Base-by-base conservation (phyloP, 1,284 basidiomycete species). In the Flammula alnicola region DNA sequence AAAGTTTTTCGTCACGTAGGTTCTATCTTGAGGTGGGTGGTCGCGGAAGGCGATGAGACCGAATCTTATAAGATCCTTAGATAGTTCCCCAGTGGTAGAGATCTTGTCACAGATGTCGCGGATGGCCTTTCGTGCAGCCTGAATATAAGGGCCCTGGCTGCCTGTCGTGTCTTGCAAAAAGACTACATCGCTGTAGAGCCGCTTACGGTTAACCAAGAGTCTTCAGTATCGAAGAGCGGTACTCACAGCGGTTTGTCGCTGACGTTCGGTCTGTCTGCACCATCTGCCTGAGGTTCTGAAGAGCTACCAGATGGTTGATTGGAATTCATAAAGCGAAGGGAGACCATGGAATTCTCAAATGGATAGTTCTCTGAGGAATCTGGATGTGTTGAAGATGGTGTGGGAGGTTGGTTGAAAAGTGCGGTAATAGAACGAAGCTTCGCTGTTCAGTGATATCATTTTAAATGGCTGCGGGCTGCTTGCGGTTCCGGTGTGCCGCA, bases 1-100 rank as follows among this genome's bases (percentile, higher is more conserved):
- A 68, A 91, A 86, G 61, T 83, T 86, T 70, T 86, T 88, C 57
- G 85, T 86, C 36, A 94, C 76, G 64, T 89, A 91, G 48, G 84
- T 85, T 49, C 81, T 82, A 60, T 93, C 91, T 66, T 93, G 91
- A 11, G 90, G 91, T 27, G 90, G 90, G 63, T 93, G 88, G 67
- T 93, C 90, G 39, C 90, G 79, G 69, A 87, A 90, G 39, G 86
- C 85, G 62, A 90, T 56, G 12, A 66, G 58, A 11, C 64, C 64
- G 38, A 67, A 63, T 35, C 61, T 49, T 10, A 67, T 60, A 20
- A 54, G 44, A 5, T 57, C 61, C 36, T 54, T 47, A 2, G 57
- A 51, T 12, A 64, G 52, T 5, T 59, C 48, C 2, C 57, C 58
- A n/a, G 59, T 51, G 5, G 53, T 29, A n/a, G 58, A 55, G 16